Percentiles rank a stretch among this genome's conserved stretches.
Conservation (phyloP, 805 yeast genomes). For the Suhomyces faveliae region DNA sequence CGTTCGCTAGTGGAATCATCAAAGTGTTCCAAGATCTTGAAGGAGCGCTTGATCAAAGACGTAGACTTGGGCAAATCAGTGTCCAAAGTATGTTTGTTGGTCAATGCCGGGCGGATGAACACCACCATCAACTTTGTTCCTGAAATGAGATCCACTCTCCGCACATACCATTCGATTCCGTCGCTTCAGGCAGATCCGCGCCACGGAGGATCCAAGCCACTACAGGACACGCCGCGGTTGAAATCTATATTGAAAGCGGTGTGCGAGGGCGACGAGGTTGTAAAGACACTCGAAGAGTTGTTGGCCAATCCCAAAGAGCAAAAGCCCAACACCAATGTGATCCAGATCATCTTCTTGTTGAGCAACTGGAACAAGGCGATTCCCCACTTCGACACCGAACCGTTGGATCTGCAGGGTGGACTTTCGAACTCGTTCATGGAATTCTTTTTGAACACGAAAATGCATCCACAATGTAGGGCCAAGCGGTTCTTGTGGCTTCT, state of each 20-base stretch:
- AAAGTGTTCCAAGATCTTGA: conserved; percentile 77
- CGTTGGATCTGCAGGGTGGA: conserved; percentile 15
- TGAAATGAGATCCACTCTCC: conserved; percentile 89
- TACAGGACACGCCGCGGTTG: conserved; percentile 93
- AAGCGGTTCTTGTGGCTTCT: conserved; percentile 78
- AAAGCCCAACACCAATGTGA: conserved; percentile 56
- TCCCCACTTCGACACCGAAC: conserved; percentile 12
- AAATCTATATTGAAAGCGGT: conserved; percentile 88
- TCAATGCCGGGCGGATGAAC: conserved; percentile 90
- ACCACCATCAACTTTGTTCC: conserved; percentile 93
- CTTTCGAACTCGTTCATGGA: conserved; percentile 56
- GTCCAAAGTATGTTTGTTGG: conserved; percentile 79
- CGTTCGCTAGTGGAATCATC: conserved; percentile 78
- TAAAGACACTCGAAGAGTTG: conserved; percentile 49
- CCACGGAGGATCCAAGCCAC: conserved; percentile 54
- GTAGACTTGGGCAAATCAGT: conserved; percentile 65
- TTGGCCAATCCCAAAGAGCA: conserved; percentile 25
- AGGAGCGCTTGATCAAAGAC: conserved; percentile 70
- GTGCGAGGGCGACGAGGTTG: conserved; percentile 63
- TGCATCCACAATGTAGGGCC: conserved; percentile 66
- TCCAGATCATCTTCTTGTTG: conserved; percentile 71
- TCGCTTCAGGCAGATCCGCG: conserved; percentile 71
- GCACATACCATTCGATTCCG: conserved; percentile 94
- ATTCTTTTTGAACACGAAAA: conserved; percentile 61
- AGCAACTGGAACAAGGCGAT: conserved; percentile 62